Base-by-base conservation (phyloP, 2,329 filamentous ascomycete genomes). In the Tolypocladium guangdongense region DNA sequence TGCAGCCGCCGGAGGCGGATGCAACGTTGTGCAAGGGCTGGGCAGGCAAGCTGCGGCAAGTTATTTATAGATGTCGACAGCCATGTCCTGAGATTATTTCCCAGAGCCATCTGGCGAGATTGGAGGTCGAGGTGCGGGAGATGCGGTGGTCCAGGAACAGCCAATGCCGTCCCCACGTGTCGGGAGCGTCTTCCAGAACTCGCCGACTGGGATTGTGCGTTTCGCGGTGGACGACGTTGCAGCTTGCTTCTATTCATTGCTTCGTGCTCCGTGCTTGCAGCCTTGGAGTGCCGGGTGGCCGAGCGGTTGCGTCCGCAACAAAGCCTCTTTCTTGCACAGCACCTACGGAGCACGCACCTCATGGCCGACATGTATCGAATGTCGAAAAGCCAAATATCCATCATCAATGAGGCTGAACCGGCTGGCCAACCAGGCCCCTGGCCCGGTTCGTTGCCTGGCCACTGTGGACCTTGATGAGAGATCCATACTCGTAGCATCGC, bases 11-110 rank as follows among this genome's bases (percentile, higher is more conserved):
- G 49, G 45, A 33, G 24, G 43, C 39, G 51, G 57, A 59, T 56
- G 57, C 55, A 59, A 59, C 57, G 57, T 59, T 56, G 52, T 56
- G n/a, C n/a, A n/a, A 18, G 38, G 41, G 39, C 41, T 41, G 51
- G 46, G n/a, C n/a, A 14, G 11, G 11, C 38, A 8, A 32, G 27
- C 3, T 30, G 16, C 14, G 43, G 10, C 22, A 8, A 1, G 4
- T n/a, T 7, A 16, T 20, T 32, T 16, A 16, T n/a, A n/a, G 43
- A 32, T 46, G 3, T 46, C 16, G 24, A 14, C 16, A 30, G 16
- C 39, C 27, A 45, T 27, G 24, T n/a, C 16, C 24, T 7, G 43
- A 46, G 8, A 46, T 46, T 24, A 3, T 14, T 18, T 32, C 18
- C 7, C 11, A 30, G 24, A 46, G 43, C 2, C 5, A 30, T 30